A percentile compares a stretch with the other conserved stretches of the same genome.
These are phyloP conservation scores for Cyberlindnera maritima DNA, from an alignment of 805 yeast genomes.

Conservation along the genomic window DNA sequence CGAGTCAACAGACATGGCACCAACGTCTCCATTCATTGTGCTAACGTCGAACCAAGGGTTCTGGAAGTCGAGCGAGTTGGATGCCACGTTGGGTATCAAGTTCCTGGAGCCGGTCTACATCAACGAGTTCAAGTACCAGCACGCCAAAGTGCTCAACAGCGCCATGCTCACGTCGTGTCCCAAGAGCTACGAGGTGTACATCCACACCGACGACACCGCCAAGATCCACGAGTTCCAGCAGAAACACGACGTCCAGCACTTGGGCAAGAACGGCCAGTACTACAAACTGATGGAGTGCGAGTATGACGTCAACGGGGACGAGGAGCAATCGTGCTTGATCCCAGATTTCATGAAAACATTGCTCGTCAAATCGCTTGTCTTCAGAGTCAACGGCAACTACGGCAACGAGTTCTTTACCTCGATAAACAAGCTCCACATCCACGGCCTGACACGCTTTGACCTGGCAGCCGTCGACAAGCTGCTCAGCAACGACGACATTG, in stretches of 20 bases:
- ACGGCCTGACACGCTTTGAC: constrained; percentile 41
- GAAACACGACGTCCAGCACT: too few relatives aligned
- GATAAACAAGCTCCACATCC: constrained; percentile 36
- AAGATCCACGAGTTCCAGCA: too few relatives aligned
- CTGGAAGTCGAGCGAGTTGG: constrained; percentile 18
- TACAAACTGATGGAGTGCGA: constrained; percentile 10
- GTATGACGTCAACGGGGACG: constrained; percentile 17
- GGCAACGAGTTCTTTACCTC: constrained; percentile 37
- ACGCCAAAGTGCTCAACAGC: constrained; percentile 36
- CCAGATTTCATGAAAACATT: constrained; percentile 33
- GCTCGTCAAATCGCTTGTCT: constrained; percentile 31
- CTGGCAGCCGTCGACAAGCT: constrained; percentile 18
- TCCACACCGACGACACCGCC: constrained; percentile 15
- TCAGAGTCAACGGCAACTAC: constrained; percentile 33
- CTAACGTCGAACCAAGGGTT: constrained; percentile 26
- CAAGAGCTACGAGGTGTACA: constrained; percentile 31
- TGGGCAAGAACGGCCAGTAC: constrained; percentile 1
- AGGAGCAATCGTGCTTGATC: constrained; percentile 28
- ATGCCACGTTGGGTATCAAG: constrained; percentile 31
- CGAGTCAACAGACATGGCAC: too few relatives aligned
- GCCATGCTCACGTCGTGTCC: constrained; percentile 41
- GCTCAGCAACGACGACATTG: constrained; percentile 17
- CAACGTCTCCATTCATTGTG: constrained; percentile 24
- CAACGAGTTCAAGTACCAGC: constrained; percentile 34
- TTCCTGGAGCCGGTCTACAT: constrained; percentile 38